These are phyloP conservation scores for Penicillium corylophilum DNA, from an alignment of 2,329 filamentous ascomycete species.

Conservation along the genomic window DNA sequence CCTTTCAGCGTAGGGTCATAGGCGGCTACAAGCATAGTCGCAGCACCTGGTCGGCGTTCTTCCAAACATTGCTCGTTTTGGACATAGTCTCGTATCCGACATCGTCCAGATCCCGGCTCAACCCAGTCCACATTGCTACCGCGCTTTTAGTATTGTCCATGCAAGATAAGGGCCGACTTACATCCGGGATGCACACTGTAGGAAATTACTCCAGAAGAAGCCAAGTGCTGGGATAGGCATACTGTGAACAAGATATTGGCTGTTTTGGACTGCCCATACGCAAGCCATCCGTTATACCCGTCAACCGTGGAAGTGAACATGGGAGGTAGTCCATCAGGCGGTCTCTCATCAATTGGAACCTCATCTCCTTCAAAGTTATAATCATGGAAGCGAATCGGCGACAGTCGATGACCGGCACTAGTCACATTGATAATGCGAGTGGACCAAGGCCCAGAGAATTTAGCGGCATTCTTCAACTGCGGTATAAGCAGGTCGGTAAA, in stretches of 20 bases:
- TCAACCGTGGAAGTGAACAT: slow-evolving; percentile 11
- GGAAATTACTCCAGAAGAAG: slow-evolving; percentile 32
- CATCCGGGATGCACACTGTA: slow-evolving; percentile 44
- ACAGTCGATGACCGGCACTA: slow-evolving; percentile 25
- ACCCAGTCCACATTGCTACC: slow-evolving; percentile 26
- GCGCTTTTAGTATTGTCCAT: not conserved
- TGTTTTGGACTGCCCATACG: slow-evolving; percentile 53
- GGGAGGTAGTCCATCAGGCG: slow-evolving; percentile 8
- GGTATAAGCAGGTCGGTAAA: slow-evolving; percentile 32
- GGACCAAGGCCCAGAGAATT: slow-evolving; percentile 1
- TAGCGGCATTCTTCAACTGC: slow-evolving; percentile 22
- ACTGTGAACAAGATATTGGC: slow-evolving; percentile 50
- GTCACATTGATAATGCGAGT: slow-evolving; percentile 16
- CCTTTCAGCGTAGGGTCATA: slow-evolving; percentile 43
- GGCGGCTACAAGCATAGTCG: slow-evolving; percentile 46
- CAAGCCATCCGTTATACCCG: slow-evolving; percentile 34
- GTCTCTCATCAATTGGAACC: slow-evolving; percentile 7
- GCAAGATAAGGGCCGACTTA: slow-evolving; percentile 3
- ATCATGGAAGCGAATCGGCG: slow-evolving; percentile 30
- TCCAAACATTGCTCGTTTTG: slow-evolving; percentile 28
- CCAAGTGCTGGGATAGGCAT: slow-evolving; percentile 30
- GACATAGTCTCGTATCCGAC: slow-evolving; percentile 23
- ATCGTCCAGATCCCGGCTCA: slow-evolving; percentile 19
- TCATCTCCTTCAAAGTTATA: slow-evolving; percentile 25
- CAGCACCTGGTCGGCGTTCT: slow-evolving; percentile 44